Evolutionary conservation across 2,329 filamentous ascomycete genomes (phyloP), one percentile per base, ranked within the genome.

Genomic region (Akanthomyces dipterigenus): DNA sequence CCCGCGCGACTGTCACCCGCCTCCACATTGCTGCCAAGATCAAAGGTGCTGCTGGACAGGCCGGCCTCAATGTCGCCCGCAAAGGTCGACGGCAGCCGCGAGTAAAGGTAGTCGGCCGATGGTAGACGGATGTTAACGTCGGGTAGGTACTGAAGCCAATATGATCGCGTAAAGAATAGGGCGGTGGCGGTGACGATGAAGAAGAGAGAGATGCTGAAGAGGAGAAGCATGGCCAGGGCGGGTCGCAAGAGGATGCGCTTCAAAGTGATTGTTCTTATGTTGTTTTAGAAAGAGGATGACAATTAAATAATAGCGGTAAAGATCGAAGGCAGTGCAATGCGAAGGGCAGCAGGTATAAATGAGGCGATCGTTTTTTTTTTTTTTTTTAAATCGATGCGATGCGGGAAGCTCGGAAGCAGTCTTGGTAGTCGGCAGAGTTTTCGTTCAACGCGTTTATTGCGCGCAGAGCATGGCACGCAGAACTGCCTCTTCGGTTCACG

Each of bases 31-130:
- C 82, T 84, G 11, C 81, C 78, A 28, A 99, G 83, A 70, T 96
- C 89, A 73, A 99, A 99, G 60, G 88, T 90, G 60, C 82, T 83
- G 63, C 89, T 93, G 46, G 88, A 89, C 31, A 99, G 83, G 22
- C 95, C 95, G 18, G 90, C 88, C 75, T 97, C 93, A 62, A 95
- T 88, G 76, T 99, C 95, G 66, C 83, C 86, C 48, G 86, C 80
- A 77, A 98, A 99, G 55, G 84, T 87, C 18, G 81, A 81, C 0
- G 91, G 90, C 1, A 98, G 84, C 36, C 85, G 88, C 57, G 87
- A 82, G 78, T 98, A 97, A 68, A 91, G 76, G 72, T 88, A 87
- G 64, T 82, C 76, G 65, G 80, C 73, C 67, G 80, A 76, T 56
- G 81, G 80, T 67, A 84, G 72, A 63, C 79, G 72, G 62, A 82